Evolutionary conservation across 2,329 filamentous ascomycete genomes (phyloP).

Genomic region (Talaromyces albobiverticillius): DNA sequence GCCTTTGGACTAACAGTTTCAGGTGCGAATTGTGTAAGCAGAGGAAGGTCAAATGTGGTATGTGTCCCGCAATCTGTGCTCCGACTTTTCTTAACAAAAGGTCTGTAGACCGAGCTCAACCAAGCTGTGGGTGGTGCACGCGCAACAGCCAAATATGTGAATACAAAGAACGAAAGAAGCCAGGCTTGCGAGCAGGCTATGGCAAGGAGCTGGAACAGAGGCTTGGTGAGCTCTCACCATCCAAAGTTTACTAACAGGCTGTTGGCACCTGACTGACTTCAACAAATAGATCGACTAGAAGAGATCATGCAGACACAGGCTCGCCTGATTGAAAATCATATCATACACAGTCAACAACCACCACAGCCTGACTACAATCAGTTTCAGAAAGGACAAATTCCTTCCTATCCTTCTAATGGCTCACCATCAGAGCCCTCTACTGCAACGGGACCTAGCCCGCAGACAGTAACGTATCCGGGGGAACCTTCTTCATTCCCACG

Average conservation of each 20-base stretch:
- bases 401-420: slow-evolving; percentile 35
- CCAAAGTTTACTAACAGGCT: background rate
- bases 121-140: slow-evolving; percentile 68
- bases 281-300: slow-evolving; percentile 58
- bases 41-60: slow-evolving; percentile 47
- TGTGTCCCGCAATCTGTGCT: slow-evolving; percentile 12
- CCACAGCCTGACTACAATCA: slow-evolving; percentile 27
- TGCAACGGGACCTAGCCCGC: slow-evolving; percentile 54
- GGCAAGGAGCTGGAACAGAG: slow-evolving; percentile 71
- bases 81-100: background rate
- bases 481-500: slow-evolving; percentile 54
- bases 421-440: slow-evolving; percentile 53
- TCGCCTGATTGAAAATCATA: slow-evolving; percentile 61
- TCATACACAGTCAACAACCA: slow-evolving; percentile 39
- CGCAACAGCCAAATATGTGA: slow-evolving; percentile 65
- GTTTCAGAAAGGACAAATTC: slow-evolving; percentile 20
- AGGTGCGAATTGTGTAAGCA: slow-evolving; percentile 46
- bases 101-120: slow-evolving; percentile 50
- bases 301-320: slow-evolving; percentile 64
- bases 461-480: slow-evolving; percentile 60
- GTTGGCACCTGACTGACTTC: too few species aligned
- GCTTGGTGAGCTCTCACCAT: slow-evolving; percentile 40
- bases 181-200: slow-evolving; percentile 64
- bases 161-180: slow-evolving; percentile 69
- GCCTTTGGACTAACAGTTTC: slow-evolving; percentile 21